Percentiles rank a stretch among this genome's conserved stretches.
These are phyloP conservation scores for Physcia stellaris DNA, from an alignment of 495 filamentous ascomycete genomes.

Conservation along the genomic window DNA sequence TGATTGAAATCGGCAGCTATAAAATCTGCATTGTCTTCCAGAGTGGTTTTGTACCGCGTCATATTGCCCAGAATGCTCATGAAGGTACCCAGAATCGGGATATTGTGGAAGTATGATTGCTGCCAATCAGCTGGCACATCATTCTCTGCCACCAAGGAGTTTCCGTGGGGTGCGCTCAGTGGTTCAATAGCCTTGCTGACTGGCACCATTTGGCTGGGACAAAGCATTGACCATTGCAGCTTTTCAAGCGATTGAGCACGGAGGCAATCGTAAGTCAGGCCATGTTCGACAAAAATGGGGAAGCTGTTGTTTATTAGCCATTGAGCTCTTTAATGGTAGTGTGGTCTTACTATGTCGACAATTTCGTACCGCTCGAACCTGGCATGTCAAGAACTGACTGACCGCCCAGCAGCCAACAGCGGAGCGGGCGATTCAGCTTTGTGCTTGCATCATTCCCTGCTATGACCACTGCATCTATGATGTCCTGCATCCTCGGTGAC, in stretches of 20 bases:
- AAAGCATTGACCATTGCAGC: constrained; percentile 22
- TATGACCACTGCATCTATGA: constrained; percentile 18
- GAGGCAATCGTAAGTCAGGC: constrained; percentile 15
- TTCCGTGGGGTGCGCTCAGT: constrained; percentile 10
- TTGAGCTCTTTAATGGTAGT: background rate
- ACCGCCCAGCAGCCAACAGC: constrained; percentile 22
- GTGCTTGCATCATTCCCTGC: constrained; percentile 18
- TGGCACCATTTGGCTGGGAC: constrained; percentile 17
- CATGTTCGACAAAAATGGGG: constrained; percentile 18
- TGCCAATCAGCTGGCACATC: constrained; percentile 12
- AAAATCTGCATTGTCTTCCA: constrained; percentile 25
- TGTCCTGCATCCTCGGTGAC: constrained; percentile 14
- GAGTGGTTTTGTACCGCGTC: constrained; percentile 12
- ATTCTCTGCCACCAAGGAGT: constrained; percentile 12
- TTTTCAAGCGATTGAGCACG: constrained; percentile 10
- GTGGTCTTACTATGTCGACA: constrained; percentile 20
- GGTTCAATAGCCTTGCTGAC: constrained; percentile 10
- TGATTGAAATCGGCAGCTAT: constrained; percentile 23
- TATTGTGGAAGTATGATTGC: constrained; percentile 3
- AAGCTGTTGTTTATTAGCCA: constrained; percentile 8
- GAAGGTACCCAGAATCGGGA: constrained; percentile 15
- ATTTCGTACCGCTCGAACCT: constrained; percentile 7
- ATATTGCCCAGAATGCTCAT: constrained; percentile 13
- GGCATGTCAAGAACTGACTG: constrained; percentile 17
- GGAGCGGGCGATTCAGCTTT: constrained; percentile 15